A percentile compares a stretch with the other conserved stretches of the same genome.
Evolutionary conservation across 139 green algal genomes (phyloP).

Genomic region (Chlorella sp.): DNA sequence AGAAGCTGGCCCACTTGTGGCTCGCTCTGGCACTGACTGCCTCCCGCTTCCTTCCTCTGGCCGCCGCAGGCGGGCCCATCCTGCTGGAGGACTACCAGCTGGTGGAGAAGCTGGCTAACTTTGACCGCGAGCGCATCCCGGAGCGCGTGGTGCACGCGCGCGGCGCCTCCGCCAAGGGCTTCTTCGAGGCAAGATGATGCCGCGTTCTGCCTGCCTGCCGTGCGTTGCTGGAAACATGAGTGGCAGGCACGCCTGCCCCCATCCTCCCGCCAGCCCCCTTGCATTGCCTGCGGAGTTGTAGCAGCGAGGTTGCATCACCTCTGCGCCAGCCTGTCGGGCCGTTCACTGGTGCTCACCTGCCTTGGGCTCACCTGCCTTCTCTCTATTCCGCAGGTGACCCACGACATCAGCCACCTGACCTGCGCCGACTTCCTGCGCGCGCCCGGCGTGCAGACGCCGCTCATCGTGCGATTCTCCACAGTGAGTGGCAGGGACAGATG

Average conservation of each 20-base stretch:
- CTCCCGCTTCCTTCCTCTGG: too few relatives aligned
- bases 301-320: too few relatives aligned
- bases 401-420: conserved; percentile 94
- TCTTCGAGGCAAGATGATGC: conserved; percentile 91
- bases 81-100: conserved; percentile 94
- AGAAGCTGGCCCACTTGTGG: not conserved
- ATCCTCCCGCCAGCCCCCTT: too few relatives aligned
- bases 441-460: conserved; percentile 92
- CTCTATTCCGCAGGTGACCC: conserved; percentile 80
- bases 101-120: conserved; percentile 95
- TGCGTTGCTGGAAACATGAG: too few relatives aligned
- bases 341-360: too few relatives aligned
- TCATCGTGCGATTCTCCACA: conserved; percentile 80
- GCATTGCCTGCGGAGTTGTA: too few relatives aligned
- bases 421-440: conserved; percentile 96
- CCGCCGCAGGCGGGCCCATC: conserved; percentile 59
- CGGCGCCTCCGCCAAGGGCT: conserved; percentile 95
- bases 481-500: too few relatives aligned
- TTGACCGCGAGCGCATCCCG: conserved; percentile 96
- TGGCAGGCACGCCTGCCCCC: too few relatives aligned
- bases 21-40: too few relatives aligned
- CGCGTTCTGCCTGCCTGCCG: too few relatives aligned
- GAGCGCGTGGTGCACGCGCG: conserved; percentile 96
- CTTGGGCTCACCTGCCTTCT: too few relatives aligned
- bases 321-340: too few relatives aligned